These are phyloP conservation scores for Colletotrichum spaethianum DNA, from an alignment of 2,329 filamentous ascomycete genomes.

Conservation along the genomic window DNA sequence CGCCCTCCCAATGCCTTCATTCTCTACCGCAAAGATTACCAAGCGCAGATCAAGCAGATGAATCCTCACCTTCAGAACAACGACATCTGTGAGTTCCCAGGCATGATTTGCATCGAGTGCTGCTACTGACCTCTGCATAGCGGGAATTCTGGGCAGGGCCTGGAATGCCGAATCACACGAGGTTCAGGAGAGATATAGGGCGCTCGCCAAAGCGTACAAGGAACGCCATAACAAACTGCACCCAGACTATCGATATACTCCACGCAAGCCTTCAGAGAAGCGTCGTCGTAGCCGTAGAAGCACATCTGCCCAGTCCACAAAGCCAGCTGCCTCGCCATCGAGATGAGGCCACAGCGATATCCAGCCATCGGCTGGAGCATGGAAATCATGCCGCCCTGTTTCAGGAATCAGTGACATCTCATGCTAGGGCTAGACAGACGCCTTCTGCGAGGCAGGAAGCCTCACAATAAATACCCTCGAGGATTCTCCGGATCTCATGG, in stretches of 20 bases:
- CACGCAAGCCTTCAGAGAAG: constrained; percentile 50
- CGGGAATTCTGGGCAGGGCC: constrained; percentile 45
- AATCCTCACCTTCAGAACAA: constrained; percentile 47
- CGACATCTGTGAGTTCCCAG: constrained; percentile 49
- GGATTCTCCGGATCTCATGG: too few relatives aligned
- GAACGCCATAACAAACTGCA: constrained; percentile 47
- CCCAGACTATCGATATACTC: constrained; percentile 57
- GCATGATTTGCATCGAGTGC: too few relatives aligned
- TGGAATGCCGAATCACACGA: constrained; percentile 48
- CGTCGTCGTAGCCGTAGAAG: constrained; percentile 32
- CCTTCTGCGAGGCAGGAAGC: too few relatives aligned
- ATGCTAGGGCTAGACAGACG: too few relatives aligned
- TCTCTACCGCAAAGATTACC: constrained; percentile 50
- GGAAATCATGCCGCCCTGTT: neutral
- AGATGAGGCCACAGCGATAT: neutral
- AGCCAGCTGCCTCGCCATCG: neutral
- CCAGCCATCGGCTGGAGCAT: neutral
- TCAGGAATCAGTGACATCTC: neutral
- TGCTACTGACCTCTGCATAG: constrained; percentile 41
- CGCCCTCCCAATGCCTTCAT: constrained; percentile 53
- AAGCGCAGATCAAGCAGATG: constrained; percentile 43
- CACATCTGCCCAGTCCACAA: neutral
- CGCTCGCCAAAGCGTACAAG: constrained; percentile 45
- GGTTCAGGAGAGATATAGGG: constrained; percentile 39
- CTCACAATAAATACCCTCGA: too few relatives aligned